Evolutionary conservation across 768 basidiomycete genomes (phyloP).

Genomic region (Tricholoma sp.): DNA sequence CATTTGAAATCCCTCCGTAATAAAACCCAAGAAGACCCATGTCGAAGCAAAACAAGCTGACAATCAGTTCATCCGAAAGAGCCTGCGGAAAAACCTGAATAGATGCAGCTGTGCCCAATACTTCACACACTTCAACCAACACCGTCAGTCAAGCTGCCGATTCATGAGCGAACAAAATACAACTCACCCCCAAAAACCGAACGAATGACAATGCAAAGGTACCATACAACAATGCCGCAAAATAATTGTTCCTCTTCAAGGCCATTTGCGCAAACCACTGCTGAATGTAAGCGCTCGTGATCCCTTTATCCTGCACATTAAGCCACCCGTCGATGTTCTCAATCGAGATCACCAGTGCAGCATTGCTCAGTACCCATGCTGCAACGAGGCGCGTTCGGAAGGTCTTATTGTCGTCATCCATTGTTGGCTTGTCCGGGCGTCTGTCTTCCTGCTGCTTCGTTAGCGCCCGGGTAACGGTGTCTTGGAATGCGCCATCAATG

Average conservation of each 20-base stretch:
- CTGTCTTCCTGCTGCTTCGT: constrained; percentile 47
- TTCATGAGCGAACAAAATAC: neutral
- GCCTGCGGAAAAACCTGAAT: constrained; percentile 12
- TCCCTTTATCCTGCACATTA: constrained; percentile 24
- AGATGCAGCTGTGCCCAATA: constrained; percentile 19
- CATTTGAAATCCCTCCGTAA: neutral
- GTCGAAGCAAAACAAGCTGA: neutral
- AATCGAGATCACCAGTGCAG: constrained; percentile 50
- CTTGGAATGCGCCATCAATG: constrained; percentile 77
- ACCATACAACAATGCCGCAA: constrained; percentile 55
- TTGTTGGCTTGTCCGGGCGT: constrained; percentile 60
- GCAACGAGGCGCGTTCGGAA: constrained; percentile 79
- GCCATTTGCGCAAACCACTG: constrained; percentile 24
- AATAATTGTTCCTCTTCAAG: constrained; percentile 50
- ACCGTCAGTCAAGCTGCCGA: neutral
- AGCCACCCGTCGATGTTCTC: constrained; percentile 50
- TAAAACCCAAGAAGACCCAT: neutral
- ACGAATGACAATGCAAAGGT: constrained; percentile 54
- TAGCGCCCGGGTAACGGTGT: constrained; percentile 73
- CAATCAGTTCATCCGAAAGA: constrained; percentile 16
- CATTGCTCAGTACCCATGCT: constrained; percentile 66
- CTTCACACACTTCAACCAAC: constrained; percentile 14
- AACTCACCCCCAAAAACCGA: constrained; percentile 56
- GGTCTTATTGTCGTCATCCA: constrained; percentile 79
- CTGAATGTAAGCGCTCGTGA: constrained; percentile 28